Evolutionary conservation across 352 stramenopile genomes (phyloP).

Genomic region (Albugo laibachii): DNA sequence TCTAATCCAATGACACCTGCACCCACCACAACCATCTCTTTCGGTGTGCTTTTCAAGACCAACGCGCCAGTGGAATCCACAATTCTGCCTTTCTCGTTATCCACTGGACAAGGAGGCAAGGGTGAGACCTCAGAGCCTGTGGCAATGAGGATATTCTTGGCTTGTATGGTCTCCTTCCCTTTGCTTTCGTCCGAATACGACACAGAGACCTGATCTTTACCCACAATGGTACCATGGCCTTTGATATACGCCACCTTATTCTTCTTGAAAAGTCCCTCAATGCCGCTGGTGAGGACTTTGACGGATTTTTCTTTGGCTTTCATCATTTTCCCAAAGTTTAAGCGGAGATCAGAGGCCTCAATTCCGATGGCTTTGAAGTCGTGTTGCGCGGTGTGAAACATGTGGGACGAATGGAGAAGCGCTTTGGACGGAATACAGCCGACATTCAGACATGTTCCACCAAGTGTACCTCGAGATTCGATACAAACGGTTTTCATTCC

Average conservation of each 20-base stretch:
- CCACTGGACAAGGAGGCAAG: slow-evolving; percentile 89
- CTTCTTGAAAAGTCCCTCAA: slow-evolving; percentile 98
- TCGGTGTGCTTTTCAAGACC: slow-evolving; percentile 82
- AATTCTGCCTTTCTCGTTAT: slow-evolving; percentile 94
- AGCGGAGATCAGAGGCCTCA: slow-evolving; percentile 64
- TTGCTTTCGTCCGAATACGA: slow-evolving; percentile 69
- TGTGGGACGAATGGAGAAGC: slow-evolving; percentile 89
- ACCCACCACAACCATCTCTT: slow-evolving; percentile 93
- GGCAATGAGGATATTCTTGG: slow-evolving; percentile 95
- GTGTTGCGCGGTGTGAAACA: slow-evolving; percentile 92
- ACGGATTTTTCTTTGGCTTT: slow-evolving; percentile 92
- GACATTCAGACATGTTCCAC: slow-evolving; percentile 97
- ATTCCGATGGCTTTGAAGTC: slow-evolving; percentile 95
- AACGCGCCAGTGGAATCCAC: slow-evolving; percentile 97
- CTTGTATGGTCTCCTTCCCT: slow-evolving; percentile 81
- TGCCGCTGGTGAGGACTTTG: slow-evolving; percentile 87
- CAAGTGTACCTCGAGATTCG: slow-evolving; percentile 89
- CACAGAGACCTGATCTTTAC: slow-evolving; percentile 84
- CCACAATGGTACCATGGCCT: slow-evolving; percentile 87
- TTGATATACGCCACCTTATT: slow-evolving; percentile 98
- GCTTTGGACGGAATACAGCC: slow-evolving; percentile 99
- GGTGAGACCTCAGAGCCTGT: slow-evolving; percentile 83
- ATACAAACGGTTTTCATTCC: slow-evolving; percentile 97
- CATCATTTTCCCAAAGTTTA: slow-evolving; percentile 95
- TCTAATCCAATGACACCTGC: slow-evolving; percentile 97